These are phyloP conservation scores for Cicer arietinum DNA, from an alignment of 306 rosid genomes.

Conservation along the genomic window DNA sequence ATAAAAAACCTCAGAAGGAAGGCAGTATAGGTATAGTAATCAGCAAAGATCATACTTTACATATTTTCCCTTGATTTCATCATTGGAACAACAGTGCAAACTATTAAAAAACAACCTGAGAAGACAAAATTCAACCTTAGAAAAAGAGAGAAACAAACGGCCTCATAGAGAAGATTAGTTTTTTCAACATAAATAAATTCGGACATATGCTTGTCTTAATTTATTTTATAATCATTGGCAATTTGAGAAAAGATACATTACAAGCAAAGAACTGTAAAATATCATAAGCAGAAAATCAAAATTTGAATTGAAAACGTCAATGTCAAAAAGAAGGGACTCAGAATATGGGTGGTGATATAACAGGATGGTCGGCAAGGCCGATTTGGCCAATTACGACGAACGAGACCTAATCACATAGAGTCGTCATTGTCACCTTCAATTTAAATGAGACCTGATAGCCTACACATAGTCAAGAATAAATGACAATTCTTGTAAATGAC, in stretches of 20 bases:
- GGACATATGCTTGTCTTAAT: constrained; percentile 91
- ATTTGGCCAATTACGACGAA: constrained; percentile 88
- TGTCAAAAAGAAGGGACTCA: constrained; percentile 52
- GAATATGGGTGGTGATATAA: constrained; percentile 97
- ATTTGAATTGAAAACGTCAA: no score
- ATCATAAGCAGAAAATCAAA: neutral
- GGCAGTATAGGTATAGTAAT: constrained; percentile 47
- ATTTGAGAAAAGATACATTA: neutral
- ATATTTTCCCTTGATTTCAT: constrained; percentile 25
- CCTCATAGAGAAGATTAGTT: constrained; percentile 96
- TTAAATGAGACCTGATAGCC: no score
- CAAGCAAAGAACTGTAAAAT: no score
- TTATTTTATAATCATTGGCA: constrained; percentile 70
- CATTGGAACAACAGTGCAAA: constrained; percentile 1
- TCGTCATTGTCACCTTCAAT: constrained; percentile 63
- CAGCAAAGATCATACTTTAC: constrained; percentile 38
- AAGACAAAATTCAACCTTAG: no score
- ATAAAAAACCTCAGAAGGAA: constrained; percentile 44
- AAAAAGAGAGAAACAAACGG: constrained; percentile 41
- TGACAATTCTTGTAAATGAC: no score
- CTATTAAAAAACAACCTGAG: no score
- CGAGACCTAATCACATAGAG: constrained; percentile 69
- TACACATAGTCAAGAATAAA: no score
- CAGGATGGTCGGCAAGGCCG: constrained; percentile 96
- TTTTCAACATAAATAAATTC: constrained; percentile 68